phyloP scores from a whole-genome alignment of 768 basidiomycete species.

The Serpula lacrymans region DNA sequence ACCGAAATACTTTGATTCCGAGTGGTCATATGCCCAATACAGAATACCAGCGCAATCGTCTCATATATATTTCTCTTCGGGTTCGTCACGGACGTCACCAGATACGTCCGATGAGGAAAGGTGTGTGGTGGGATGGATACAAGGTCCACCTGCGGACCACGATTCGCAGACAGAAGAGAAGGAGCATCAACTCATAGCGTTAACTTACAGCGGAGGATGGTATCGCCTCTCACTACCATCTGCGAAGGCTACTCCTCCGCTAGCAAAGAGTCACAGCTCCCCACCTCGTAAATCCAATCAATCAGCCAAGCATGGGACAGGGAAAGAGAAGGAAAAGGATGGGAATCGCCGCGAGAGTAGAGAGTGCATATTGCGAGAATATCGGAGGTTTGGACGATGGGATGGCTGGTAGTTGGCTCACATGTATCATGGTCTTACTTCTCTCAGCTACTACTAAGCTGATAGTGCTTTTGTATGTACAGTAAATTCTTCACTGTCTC shows the following conservation, averaged over 20 bases:
- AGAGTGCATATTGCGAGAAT: constrained; percentile 72
- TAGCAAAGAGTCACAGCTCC: constrained; percentile 31
- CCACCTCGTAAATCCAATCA: constrained; percentile 40
- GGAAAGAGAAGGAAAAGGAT: constrained; percentile 56
- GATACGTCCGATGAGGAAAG: constrained; percentile 79
- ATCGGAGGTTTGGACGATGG: constrained; percentile 80
- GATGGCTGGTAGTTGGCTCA: no score
- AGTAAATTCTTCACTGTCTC: no score
- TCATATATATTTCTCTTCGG: constrained; percentile 74
- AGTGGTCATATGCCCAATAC: constrained; percentile 95
- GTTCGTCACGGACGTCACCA: constrained; percentile 52
- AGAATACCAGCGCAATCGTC: constrained; percentile 82
- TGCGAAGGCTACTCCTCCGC: constrained; percentile 41
- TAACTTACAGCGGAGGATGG: constrained; percentile 92
- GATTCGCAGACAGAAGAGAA: constrained; percentile 12
- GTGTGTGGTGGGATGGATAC: constrained; percentile 86
- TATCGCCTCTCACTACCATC: constrained; percentile 72
- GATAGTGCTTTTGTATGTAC: no score
- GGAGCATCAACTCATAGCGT: constrained; percentile 77
- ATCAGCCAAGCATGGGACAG: constrained; percentile 53
- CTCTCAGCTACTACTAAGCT: no score
- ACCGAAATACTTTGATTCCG: constrained; percentile 91
- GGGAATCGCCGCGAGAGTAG: constrained; percentile 55
- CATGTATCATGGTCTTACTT: no score
- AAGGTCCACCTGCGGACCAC: constrained; percentile 39